Conservation (phyloP, 2,329 filamentous ascomycete species). For the Xylariaceae sp. region DNA sequence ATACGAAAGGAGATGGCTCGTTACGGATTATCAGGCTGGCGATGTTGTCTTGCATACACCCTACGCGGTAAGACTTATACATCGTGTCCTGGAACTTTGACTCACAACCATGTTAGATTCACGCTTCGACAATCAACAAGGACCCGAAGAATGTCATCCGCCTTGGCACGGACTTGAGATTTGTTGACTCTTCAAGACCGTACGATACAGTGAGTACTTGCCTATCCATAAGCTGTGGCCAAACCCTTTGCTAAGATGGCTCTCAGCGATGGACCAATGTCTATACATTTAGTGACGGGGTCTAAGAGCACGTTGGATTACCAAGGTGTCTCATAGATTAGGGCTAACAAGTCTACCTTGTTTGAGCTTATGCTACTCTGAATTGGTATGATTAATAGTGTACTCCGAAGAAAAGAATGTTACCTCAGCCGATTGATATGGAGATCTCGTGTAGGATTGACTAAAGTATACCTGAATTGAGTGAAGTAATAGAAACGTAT, state of each 20-base stretch:
- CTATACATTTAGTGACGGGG: conserved; percentile 38
- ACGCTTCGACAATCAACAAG: conserved; percentile 59
- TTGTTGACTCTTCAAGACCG: conserved; percentile 53
- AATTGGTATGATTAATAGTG: neutral
- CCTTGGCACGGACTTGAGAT: conserved; percentile 58
- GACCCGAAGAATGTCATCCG: conserved; percentile 55
- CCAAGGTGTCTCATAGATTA: neutral
- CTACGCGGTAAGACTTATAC: conserved; percentile 34
- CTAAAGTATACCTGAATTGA: neutral
- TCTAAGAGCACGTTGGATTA: conserved; percentile 11
- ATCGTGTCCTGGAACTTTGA: neutral
- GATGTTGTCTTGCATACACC: conserved; percentile 45
- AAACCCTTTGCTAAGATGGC: neutral
- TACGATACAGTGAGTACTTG: conserved; percentile 51
- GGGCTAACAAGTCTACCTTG: neutral
- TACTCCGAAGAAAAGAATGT: neutral
- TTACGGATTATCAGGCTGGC: conserved; percentile 43
- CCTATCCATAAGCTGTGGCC: neutral
- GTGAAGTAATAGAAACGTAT: neutral
- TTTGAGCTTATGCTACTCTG: neutral
- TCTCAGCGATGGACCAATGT: conserved; percentile 43
- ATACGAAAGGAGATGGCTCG: conserved; percentile 39
- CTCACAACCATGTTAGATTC: conserved; percentile 46
- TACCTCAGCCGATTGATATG: neutral
- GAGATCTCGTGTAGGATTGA: neutral